Conservation (phyloP, 441 rosid species). For the Mallotus japonicus region DNA sequence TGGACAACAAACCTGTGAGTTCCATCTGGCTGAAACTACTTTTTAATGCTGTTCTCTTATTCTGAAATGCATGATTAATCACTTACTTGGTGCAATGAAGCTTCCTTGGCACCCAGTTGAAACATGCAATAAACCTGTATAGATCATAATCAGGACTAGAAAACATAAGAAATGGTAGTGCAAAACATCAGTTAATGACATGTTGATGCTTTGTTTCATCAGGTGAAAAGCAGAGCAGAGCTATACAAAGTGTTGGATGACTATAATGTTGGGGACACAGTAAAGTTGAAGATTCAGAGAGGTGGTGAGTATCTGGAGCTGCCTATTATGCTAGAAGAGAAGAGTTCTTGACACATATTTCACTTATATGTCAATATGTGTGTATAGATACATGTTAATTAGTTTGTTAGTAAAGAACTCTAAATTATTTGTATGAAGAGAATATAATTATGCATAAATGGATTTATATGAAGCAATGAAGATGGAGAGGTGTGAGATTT, state of each 20-base stretch:
- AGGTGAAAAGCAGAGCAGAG: conserved; percentile 90
- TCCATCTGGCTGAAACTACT: conserved; percentile 18
- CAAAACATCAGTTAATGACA: background rate
- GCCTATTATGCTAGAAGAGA: conserved; percentile 65
- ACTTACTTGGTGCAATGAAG: background rate
- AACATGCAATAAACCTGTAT: background rate
- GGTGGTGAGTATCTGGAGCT: conserved; percentile 59
- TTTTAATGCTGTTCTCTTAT: background rate
- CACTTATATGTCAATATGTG: background rate
- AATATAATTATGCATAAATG: background rate
- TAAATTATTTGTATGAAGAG: background rate
- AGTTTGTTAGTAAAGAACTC: no score
- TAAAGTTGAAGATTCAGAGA: conserved; percentile 63
- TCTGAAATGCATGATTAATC: background rate
- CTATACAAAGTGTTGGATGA: conserved; percentile 71
- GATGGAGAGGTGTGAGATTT: no score
- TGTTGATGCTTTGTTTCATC: conserved; percentile 13
- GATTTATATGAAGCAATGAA: no score
- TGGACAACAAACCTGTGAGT: conserved; percentile 67
- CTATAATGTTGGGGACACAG: conserved; percentile 69
- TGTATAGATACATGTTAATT: no score
- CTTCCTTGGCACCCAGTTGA: background rate
- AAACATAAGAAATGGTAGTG: background rate
- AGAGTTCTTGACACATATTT: conserved; percentile 34
- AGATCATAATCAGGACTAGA: background rate